Base-by-base conservation (phyloP, 495 filamentous ascomycete species). In the Neurospora terricola region DNA sequence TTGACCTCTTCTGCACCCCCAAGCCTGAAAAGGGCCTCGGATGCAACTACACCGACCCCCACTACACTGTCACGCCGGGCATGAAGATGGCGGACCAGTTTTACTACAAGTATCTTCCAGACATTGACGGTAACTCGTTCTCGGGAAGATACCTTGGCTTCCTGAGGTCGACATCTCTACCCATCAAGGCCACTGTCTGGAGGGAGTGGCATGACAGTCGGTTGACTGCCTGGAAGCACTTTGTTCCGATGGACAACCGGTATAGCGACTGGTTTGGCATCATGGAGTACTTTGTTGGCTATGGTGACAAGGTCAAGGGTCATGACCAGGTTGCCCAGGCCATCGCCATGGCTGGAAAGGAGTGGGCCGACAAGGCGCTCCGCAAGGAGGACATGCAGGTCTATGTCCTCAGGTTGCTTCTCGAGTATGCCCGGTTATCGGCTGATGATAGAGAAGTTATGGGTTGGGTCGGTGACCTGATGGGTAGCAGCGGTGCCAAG, bases 181-280 rank as follows among this genome's bases (percentile, higher is more conserved):
- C 89, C 0, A 84, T 93, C 80, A 93, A 93, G 78, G 88, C 91
- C 1, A 92, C 91, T 9, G 86, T 93, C 40, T 93, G 91, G 84
- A 83, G 87, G 11, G 91, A 93, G 80, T 93, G 91, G 91, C 91
- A 93, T 73, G 91, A 93, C 76, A 88, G 86, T 42, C 81, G 91
- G 27, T 81, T 93, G 9, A 84, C 91, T 27, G 84, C 90, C 12
- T 93, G 91, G 91, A 87, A 87, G 71, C 91, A 93, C 75, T 93
- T 89, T 75, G 90, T 93, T n/a, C 93, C 93, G 1, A 92, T 96
- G 91, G 93, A 95, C 77, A 94, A 91, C 77, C 86, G 90, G 16
- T 94, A 91, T 74, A 84, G 88, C 42, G 93, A 96, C 78, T 82
- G 93, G 66, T 94, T 90, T 70, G 90, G 88, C 3, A 87, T 96